A percentile compares a stretch with the other conserved stretches of the same genome.
Conservation (phyloP, 305 asterid genomes). For the Fraxinus angustifolia region DNA sequence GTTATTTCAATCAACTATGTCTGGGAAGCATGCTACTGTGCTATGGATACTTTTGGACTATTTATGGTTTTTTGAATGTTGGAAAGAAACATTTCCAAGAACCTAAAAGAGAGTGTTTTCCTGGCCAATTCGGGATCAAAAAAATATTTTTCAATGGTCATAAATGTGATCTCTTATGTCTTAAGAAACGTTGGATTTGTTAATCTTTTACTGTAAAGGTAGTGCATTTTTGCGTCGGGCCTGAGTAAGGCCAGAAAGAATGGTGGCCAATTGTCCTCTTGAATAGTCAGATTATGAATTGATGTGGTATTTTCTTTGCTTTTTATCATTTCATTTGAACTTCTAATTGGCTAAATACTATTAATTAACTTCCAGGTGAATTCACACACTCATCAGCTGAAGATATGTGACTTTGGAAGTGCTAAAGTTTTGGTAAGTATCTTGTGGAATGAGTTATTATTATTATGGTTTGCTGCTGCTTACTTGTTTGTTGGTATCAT, state of each 20-base stretch:
- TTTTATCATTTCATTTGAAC: constrained; percentile 5
- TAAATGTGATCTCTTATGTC: background rate
- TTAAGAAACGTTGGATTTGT: background rate
- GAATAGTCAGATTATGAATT: background rate
- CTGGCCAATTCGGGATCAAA: background rate
- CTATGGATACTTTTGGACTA: background rate
- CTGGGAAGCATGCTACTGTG: background rate
- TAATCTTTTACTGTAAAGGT: background rate
- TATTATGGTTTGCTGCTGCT: constrained; percentile 23
- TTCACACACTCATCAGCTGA: constrained; percentile 96
- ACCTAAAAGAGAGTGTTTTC: background rate
- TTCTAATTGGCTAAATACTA: constrained; percentile 23
- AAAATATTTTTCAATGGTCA: background rate
- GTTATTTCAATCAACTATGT: background rate
- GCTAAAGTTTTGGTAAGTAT: constrained; percentile 93
- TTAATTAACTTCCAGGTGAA: constrained; percentile 67
- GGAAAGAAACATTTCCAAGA: background rate
- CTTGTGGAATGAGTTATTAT: constrained; percentile 20
- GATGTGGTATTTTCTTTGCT: constrained; percentile 13
- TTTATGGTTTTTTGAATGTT: constrained; percentile 2
- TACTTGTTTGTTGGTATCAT: constrained; percentile 27
- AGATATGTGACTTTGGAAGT: constrained; percentile 96
- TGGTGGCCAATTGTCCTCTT: background rate
- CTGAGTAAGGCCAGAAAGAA: background rate
- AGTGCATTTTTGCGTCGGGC: background rate